A percentile compares a stretch with the other conserved stretches of the same genome.
Evolutionary conservation across 1,284 basidiomycete species (phyloP).

Genomic region (Mycena sp.): DNA sequence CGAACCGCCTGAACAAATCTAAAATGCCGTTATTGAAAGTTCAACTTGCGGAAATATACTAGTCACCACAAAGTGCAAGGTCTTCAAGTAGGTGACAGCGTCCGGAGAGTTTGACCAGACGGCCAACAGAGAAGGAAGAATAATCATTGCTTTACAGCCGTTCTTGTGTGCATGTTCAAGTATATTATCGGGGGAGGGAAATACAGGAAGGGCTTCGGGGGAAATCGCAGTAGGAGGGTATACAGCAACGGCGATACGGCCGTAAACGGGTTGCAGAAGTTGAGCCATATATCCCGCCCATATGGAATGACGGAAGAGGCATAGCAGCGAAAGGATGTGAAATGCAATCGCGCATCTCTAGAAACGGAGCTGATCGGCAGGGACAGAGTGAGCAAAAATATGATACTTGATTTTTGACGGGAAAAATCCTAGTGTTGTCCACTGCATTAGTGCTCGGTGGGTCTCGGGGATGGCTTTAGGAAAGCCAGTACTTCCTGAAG

Average conservation of each 20-base stretch:
- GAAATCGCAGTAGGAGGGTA: slow-evolving; percentile 22
- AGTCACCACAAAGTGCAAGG: slow-evolving; percentile 34
- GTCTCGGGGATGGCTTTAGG: no score
- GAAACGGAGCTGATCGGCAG: not conserved
- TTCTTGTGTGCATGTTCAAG: slow-evolving; percentile 25
- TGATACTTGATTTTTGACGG: not conserved
- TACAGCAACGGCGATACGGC: slow-evolving; percentile 9
- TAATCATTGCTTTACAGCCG: slow-evolving; percentile 4
- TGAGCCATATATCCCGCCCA: slow-evolving; percentile 9
- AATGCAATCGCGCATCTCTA: not conserved
- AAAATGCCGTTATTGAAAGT: not conserved
- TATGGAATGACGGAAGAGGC: slow-evolving; percentile 15
- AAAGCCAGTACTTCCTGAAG: no score
- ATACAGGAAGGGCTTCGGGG: not conserved
- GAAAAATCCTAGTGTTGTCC: no score
- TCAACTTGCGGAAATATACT: not conserved
- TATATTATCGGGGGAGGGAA: slow-evolving; percentile 30
- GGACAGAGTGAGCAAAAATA: no score
- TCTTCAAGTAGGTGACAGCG: slow-evolving; percentile 34
- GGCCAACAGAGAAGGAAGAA: slow-evolving; percentile 25
- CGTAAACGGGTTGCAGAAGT: slow-evolving; percentile 23
- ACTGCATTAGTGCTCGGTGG: slow-evolving; percentile 24
- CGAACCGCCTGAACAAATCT: slow-evolving; percentile 14
- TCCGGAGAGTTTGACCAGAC: slow-evolving; percentile 28
- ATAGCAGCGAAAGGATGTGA: not conserved